Conservation (phyloP, 805 yeast species). For the Lipomyces kockii region DNA sequence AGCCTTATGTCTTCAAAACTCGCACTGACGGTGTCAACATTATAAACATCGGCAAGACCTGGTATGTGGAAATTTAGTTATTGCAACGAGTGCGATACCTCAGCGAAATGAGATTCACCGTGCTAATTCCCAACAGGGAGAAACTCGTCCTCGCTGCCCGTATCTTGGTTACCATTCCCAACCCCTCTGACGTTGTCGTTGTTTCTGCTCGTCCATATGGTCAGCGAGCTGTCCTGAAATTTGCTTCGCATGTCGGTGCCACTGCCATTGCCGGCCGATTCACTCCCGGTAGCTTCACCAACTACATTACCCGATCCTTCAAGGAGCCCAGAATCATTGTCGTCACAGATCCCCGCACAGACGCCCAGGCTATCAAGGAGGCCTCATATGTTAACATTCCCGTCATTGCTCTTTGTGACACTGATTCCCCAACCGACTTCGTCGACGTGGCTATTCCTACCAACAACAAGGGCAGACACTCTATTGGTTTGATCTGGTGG, state of each 20-base stretch:
- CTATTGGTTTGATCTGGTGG: constrained; percentile 99
- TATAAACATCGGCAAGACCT: constrained; percentile 98
- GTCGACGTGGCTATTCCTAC: constrained; percentile 99
- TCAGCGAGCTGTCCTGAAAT: constrained; percentile 99
- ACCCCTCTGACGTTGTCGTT: constrained; percentile 97
- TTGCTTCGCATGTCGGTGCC: constrained; percentile 99
- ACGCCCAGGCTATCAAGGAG: constrained; percentile 99
- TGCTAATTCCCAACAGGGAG: constrained; percentile 52
- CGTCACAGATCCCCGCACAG: constrained; percentile 99
- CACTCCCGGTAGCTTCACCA: constrained; percentile 99
- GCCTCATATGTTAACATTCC: constrained; percentile 99
- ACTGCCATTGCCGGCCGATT: constrained; percentile 99
- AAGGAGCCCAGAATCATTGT: constrained; percentile 99
- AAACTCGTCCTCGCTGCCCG: constrained; percentile 99
- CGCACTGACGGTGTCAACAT: constrained; percentile 99
- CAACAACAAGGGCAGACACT: constrained; percentile 99
- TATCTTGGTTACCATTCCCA: constrained; percentile 99
- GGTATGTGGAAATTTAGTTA: constrained; percentile 51
- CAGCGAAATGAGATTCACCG: not conserved
- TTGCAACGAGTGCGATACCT: not conserved
- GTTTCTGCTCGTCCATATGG: constrained; percentile 99
- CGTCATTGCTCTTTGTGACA: constrained; percentile 97
- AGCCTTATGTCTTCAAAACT: constrained; percentile 94
- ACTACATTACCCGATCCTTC: constrained; percentile 99
- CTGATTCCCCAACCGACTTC: constrained; percentile 98